These are phyloP conservation scores for Cephaloascus fragrans DNA, from an alignment of 805 yeast species.

Conservation along the genomic window DNA sequence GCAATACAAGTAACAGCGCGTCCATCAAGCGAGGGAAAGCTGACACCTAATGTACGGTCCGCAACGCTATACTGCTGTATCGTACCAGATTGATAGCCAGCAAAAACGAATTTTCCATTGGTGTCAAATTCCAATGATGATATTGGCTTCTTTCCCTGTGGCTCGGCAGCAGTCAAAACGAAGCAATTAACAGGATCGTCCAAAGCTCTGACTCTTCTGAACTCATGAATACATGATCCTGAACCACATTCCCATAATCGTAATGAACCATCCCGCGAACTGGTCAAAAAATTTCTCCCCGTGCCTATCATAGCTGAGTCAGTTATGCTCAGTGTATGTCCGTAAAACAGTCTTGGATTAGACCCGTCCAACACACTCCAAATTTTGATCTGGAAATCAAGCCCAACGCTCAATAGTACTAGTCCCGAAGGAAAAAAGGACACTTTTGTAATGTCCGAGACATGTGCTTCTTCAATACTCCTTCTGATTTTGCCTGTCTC, in stretches of 20 bases:
- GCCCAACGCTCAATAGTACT: constrained; percentile 50
- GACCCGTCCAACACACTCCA: constrained; percentile 46
- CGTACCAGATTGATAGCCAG: constrained; percentile 31
- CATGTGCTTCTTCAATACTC: constrained; percentile 36
- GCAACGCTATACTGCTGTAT: constrained; percentile 14
- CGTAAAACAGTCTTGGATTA: constrained; percentile 38
- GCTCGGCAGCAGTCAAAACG: not conserved
- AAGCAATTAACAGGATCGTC: constrained; percentile 9
- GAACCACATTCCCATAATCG: constrained; percentile 64
- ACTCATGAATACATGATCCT: constrained; percentile 32
- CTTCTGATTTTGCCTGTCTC: not conserved
- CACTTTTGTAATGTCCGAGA: constrained; percentile 30
- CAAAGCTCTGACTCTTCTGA: constrained; percentile 11
- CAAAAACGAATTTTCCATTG: constrained; percentile 28
- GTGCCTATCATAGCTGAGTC: constrained; percentile 44
- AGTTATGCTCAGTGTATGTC: constrained; percentile 40
- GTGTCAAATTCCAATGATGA: constrained; percentile 35
- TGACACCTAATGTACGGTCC: constrained; percentile 8
- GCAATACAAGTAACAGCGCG: constrained; percentile 9
- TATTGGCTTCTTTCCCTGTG: not conserved
- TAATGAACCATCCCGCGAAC: constrained; percentile 45
- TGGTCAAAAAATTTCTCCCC: constrained; percentile 58
- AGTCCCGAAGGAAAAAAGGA: constrained; percentile 54
- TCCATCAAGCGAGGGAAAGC: constrained; percentile 1
- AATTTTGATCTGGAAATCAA: constrained; percentile 48